Evolutionary conservation across 2,329 filamentous ascomycete genomes (phyloP).

Genomic region (Didymella arachidicola): DNA sequence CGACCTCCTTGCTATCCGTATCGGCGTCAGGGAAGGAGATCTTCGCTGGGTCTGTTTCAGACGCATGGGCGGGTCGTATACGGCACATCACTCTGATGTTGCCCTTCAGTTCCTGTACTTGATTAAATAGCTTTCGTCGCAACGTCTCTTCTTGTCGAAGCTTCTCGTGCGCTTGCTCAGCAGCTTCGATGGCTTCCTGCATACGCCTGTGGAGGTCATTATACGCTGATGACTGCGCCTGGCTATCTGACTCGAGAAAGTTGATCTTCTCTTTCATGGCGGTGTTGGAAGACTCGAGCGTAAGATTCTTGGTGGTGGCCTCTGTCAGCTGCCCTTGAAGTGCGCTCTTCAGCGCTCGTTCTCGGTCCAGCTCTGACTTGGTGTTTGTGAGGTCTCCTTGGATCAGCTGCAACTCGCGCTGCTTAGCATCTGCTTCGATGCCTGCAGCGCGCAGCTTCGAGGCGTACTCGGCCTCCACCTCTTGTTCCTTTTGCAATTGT

Average conservation of each 20-base stretch:
- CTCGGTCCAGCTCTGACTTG: conserved; percentile 57
- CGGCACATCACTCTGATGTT: conserved; percentile 99
- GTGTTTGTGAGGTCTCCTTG: conserved; percentile 60
- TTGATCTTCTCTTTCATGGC: conserved; percentile 83
- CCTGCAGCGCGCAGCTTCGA: conserved; percentile 67
- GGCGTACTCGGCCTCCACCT: conserved; percentile 64
- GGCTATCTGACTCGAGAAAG: conserved; percentile 87
- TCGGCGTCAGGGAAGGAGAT: conserved; percentile 81
- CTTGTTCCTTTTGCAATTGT: conserved; percentile 68
- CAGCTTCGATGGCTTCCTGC: conserved; percentile 75
- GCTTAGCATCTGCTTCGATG: conserved; percentile 64
- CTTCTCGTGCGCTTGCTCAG: conserved; percentile 77
- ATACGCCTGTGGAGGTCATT: conserved; percentile 81
- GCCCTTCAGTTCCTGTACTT: conserved; percentile 96
- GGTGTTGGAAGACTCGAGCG: conserved; percentile 76
- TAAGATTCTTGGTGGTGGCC: conserved; percentile 52
- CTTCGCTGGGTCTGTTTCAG: conserved; percentile 69
- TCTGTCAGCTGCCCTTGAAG: conserved; percentile 63
- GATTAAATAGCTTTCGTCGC: conserved; percentile 91
- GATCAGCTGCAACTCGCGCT: conserved; percentile 60
- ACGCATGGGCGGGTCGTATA: conserved; percentile 75
- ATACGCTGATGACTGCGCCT: conserved; percentile 87
- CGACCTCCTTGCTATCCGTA: conserved; percentile 86
- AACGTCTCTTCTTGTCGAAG: conserved; percentile 90
- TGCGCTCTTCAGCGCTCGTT: conserved; percentile 67